Percentiles rank a stretch among this genome's conserved stretches.
Conservation (phyloP, 345 rosid species). For the Aethionema arabicum region DNA sequence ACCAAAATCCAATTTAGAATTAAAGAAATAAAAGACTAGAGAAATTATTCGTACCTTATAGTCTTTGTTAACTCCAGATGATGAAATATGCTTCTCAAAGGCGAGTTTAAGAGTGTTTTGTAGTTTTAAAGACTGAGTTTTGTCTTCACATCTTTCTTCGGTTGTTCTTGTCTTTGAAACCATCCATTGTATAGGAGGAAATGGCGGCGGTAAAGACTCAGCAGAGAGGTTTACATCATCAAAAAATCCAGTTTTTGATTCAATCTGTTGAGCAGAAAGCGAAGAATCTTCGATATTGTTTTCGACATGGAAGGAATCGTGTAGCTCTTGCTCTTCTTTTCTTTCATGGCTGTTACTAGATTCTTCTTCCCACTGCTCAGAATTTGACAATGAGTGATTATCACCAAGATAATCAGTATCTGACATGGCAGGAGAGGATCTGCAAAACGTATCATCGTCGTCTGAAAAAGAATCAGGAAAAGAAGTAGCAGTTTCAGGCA, state of each 20-base stretch:
- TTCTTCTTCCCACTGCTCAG: conserved; percentile 95
- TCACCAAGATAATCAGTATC: conserved; percentile 59
- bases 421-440: conserved; percentile 70
- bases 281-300: conserved; percentile 43
- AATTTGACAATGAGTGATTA: conserved; percentile 61
- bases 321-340: conserved; percentile 47
- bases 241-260: conserved; percentile 40
- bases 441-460: conserved; percentile 83
- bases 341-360: conserved; percentile 50
- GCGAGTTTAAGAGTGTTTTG: conserved; percentile 38
- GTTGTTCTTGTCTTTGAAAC: conserved; percentile 38
- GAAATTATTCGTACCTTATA: conserved; percentile 45
- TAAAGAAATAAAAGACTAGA: background rate
- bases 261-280: conserved; percentile 60
- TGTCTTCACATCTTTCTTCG: conserved; percentile 39
- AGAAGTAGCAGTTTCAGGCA: conserved; percentile 56
- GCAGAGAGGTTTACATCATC: conserved; percentile 25
- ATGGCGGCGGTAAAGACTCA: conserved; percentile 69
- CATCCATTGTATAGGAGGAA: conserved; percentile 77
- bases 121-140: conserved; percentile 34
- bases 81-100: conserved; percentile 40
- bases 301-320: conserved; percentile 48
- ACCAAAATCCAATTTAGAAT: background rate
- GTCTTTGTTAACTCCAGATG: conserved; percentile 39
- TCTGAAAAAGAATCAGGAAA: conserved; percentile 61